Evolutionary conservation across 148 eudicot genomes (phyloP), one percentile per base, ranked within the genome.

Genomic region (Spergularia bocconei): DNA sequence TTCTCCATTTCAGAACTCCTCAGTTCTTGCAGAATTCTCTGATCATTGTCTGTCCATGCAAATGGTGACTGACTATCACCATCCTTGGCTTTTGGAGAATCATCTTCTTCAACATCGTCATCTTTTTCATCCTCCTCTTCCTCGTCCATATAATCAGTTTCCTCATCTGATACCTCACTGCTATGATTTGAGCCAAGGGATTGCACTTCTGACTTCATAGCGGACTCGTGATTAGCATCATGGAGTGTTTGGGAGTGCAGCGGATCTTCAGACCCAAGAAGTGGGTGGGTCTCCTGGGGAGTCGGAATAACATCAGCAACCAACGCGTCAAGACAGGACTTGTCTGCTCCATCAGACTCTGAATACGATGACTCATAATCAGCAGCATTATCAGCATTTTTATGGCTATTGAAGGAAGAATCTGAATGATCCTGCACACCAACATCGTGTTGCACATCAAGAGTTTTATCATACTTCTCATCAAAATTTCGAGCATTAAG

Each of bases 31-130:
- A 82, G 72, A 80, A 78, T 80, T 77, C 83, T 80, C 71, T 80
- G 80, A 41, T 87, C 89, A 76, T 78, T 84, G 10, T 84, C 87
- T 33, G 84, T 83, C 88, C 87, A 85, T 19, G 82, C 68, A 77
- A 80, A 77, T 23, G 72, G 82, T 2, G 82, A 74, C 39, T 66
- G 79, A 69, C 41, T 17, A 14, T 80, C 75, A 20, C 41, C 75
- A 74, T 68, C 74, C 53, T 74, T 78, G 60, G 20, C 76, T n/a
- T 72, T 69, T 1, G 33, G 54, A 71, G 56, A 44, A 63, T 78
- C 84, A 41, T 78, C 81, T 8, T 72, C 76, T 5, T 67, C 79
- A 64, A 68, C 75, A 60, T 76, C 77, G 39, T 44, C 50, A 57
- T 61, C 67, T 12, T 55, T 73, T 3, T 77, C 77, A 2, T 82